Evolutionary conservation across 2,329 filamentous ascomycete genomes (phyloP).

Genomic region (Clathrospora elynae): DNA sequence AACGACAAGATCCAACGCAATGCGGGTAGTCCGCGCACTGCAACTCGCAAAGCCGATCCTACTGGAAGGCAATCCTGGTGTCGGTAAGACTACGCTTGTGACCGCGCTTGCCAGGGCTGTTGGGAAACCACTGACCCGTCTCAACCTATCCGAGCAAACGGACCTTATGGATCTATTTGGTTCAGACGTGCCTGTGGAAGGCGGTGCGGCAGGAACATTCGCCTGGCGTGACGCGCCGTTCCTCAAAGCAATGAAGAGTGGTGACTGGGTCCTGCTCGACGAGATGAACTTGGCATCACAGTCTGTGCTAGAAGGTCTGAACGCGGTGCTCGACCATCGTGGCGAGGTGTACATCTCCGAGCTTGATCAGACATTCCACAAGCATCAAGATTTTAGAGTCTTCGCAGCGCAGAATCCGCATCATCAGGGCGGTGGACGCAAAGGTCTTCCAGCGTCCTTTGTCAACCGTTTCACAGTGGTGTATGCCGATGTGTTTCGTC

Average conservation of each 20-base stretch:
- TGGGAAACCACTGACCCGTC: slow-evolving; percentile 82
- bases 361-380: slow-evolving; percentile 88
- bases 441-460: slow-evolving; percentile 92
- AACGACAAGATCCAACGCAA: slow-evolving; percentile 86
- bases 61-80: slow-evolving; percentile 94
- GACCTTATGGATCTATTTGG: slow-evolving; percentile 97
- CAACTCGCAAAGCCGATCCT: slow-evolving; percentile 90
- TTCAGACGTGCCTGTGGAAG: slow-evolving; percentile 93
- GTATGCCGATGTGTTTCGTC: slow-evolving; percentile 87
- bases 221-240: slow-evolving; percentile 96
- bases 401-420: slow-evolving; percentile 98
- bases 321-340: slow-evolving; percentile 94
- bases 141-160: slow-evolving; percentile 97
- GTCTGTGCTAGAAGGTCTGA: slow-evolving; percentile 92
- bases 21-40: slow-evolving; percentile 86
- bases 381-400: slow-evolving; percentile 87
- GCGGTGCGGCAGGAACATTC: slow-evolving; percentile 87
- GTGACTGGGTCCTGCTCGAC: slow-evolving; percentile 94
- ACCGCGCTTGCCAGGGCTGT: slow-evolving; percentile 80
- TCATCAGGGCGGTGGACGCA: slow-evolving; percentile 92
- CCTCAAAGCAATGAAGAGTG: slow-evolving; percentile 92
- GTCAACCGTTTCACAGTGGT: slow-evolving; percentile 98
- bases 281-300: slow-evolving; percentile 99
- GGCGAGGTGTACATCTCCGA: slow-evolving; percentile 96
- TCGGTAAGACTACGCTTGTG: slow-evolving; percentile 94